Percentiles rank a stretch among this genome's conserved stretches.
These are phyloP conservation scores for Cryptosporidium parvum DNA, from an alignment of 169 alveolate species.

Conservation along the genomic window DNA sequence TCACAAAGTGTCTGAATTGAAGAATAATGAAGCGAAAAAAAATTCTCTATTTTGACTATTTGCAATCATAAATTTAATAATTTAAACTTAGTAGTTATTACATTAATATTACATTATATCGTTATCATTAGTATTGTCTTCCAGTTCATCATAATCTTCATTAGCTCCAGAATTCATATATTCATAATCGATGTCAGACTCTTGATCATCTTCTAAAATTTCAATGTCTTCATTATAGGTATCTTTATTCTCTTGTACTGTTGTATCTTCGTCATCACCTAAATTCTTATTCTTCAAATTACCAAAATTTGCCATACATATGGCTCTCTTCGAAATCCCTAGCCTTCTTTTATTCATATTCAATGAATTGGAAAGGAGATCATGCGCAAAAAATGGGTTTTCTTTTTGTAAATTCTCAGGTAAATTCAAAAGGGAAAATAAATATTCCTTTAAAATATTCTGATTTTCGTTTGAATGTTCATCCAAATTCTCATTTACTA, in stretches of 20 bases:
- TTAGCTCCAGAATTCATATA: conserved; percentile 8
- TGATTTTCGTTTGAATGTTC: background rate
- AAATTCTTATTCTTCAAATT: background rate
- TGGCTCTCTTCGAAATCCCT: background rate
- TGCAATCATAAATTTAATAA: background rate
- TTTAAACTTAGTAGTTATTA: background rate
- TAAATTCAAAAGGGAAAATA: conserved; percentile 32
- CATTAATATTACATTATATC: conserved; percentile 27
- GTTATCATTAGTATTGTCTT: conserved; percentile 57
- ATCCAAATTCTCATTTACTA: background rate
- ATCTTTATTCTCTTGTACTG: background rate
- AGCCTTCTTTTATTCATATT: conserved; percentile 5
- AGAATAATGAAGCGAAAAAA: background rate
- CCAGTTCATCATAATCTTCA: conserved; percentile 72
- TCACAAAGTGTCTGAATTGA: conserved; percentile 4
- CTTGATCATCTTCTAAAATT: conserved; percentile 16
- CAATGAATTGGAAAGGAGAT: conserved; percentile 12
- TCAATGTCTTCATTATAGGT: conserved; percentile 26
- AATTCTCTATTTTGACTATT: background rate
- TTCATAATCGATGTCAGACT: conserved; percentile 44
- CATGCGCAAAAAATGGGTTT: conserved; percentile 44
- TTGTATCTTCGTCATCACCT: conserved; percentile 40
- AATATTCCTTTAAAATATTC: conserved; percentile 24
- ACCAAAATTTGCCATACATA: background rate
- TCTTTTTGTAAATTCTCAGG: background rate